Evolutionary conservation across 2,329 filamentous ascomycete species (phyloP), one percentile per base, ranked within the genome.

Genomic region (Phialophora tarda): DNA sequence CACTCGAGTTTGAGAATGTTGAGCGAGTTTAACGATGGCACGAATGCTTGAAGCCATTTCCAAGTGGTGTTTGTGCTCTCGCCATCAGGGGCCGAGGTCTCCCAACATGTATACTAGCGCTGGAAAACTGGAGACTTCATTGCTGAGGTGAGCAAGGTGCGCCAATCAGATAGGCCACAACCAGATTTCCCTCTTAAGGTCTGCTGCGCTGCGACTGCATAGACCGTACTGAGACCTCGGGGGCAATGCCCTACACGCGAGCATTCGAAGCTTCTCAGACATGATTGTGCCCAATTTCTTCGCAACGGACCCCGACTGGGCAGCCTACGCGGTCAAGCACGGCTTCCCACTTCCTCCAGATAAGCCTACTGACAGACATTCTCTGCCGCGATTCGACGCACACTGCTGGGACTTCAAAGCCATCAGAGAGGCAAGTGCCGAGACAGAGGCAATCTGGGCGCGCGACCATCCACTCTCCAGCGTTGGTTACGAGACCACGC

Each of bases 251-350:
- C 34, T 4, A 38, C 14, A 38, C 12, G 34, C 14, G 34, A 38
- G 34, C 34, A 4, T 38, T 23, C 41, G 32, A 34, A 32, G 32
- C 32, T 12, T 57, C 30, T 28, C 21, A 44, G 48, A 17, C 32
- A 59, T 59, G 34, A 47, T 47, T 26, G 38, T 30, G 21, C 38
- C 58, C 47, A 34, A 64, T 51, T 41, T 60, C 41, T 60, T 60
- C 50, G 28, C 48, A 32, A 41, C 63, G 1, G 64, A 66, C 34
- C 64, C 64, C 14, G 59, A 66, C 54, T 66, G 64, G 64, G 44
- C 64, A n/a, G 34, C 44, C 4, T 66, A 53, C 30, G 64, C 64
- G n/a, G 24, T 17, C 47, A 54, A 59, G 59, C 30, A 66, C n/a
- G 59, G 59, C 44, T 50, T 41, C 44, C 59, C 38, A 47, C 53